phyloP scores from a whole-genome alignment of 805 yeast genomes.

The Starmerella tilneyi region DNA sequence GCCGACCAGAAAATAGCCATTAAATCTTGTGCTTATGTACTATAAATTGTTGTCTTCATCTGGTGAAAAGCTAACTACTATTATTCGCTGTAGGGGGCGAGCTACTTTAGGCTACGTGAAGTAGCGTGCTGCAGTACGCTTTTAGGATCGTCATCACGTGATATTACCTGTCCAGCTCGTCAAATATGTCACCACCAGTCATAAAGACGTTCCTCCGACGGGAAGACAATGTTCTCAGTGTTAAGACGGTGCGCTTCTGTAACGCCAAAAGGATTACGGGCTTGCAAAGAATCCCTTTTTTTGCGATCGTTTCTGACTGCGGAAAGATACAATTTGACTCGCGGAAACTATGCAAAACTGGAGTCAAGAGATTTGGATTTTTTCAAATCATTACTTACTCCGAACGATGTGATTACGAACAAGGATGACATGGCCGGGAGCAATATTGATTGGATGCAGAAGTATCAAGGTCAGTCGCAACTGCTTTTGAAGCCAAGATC shows the following conservation, averaged over 20 bases:
- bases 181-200: no score
- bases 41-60: no score
- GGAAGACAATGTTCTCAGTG: background rate
- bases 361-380: constrained; percentile 46
- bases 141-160: no score
- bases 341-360: constrained; percentile 43
- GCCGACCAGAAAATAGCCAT: no score
- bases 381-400: constrained; percentile 48
- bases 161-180: no score
- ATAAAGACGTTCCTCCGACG: no score
- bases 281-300: background rate
- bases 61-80: no score
- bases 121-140: no score
- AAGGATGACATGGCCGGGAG: constrained; percentile 54
- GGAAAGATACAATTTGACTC: constrained; percentile 51
- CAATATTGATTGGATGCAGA: constrained; percentile 91
- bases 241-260: background rate
- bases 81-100: no score
- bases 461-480: constrained; percentile 74
- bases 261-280: background rate
- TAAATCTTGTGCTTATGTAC: no score
- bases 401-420: constrained; percentile 37
- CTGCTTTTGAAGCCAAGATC: constrained; percentile 73
- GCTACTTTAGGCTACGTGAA: no score
- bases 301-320: constrained; percentile 43